Base-by-base conservation (phyloP, 805 yeast species). In the Saccharomycopsis sp. region DNA sequence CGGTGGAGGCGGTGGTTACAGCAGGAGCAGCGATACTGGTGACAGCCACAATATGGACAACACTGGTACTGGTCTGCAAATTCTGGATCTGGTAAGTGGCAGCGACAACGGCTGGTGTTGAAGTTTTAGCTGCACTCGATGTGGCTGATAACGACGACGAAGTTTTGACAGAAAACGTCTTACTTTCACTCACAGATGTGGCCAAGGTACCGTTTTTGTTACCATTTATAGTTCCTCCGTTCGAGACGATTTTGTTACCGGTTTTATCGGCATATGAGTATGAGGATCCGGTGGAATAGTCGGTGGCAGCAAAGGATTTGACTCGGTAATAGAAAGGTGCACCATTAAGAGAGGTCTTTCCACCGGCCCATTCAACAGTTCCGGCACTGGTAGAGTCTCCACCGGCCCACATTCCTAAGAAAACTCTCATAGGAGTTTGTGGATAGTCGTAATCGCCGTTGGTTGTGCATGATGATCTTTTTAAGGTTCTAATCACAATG, bases 281-380 rank as follows among this genome's bases (percentile, higher is more conserved):
- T 61, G 77, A 74, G 1, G 74, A 64, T 54, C 92, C 93, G 22
- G 83, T 74, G 1, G 91, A 85, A 66, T 85, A 86, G 70, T 86
- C 92, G 29, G 84, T 75, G 17, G 88, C 86, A 41, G 78, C 70
- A 49, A 89, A 66, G 5, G 78, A 75, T 67, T 84, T 75, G 64
- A 91, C 77, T 62, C 76, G 66, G 87, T 87, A 86, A 17, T 83
- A 67, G 71, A 84, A 89, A 57, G 94, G 93, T 22, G 83, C 89
- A 34, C 81, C 69, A 3, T 79, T 62, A 66, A 81, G 85, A 67
- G 87, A 84, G 15, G 90, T 83, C 23, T 65, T 59, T 56, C 96
- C 96, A 61, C 94, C 93, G 2, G 94, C 90, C 94, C 94, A 87
- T 66, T 80, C 81, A 58, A 87, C 85, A 1, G 92, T 86, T 55